phyloP scores from a whole-genome alignment of 345 rosid genomes.

The Eucalyptus pumila region DNA sequence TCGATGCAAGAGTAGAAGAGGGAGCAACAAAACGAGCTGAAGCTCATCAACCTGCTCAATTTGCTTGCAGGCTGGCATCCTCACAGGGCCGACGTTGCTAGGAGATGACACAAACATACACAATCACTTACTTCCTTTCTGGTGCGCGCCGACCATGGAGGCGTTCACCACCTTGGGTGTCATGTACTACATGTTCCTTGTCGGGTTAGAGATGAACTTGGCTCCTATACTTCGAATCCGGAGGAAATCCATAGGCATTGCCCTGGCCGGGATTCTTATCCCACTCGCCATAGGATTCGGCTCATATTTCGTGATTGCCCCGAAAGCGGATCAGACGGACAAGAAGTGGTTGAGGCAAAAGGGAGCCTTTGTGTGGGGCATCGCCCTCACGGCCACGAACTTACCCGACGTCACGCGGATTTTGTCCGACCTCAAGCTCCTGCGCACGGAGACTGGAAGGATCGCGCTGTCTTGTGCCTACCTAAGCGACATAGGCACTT shows the following conservation, averaged over 20 bases:
- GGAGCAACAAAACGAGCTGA: background rate
- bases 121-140: constrained; percentile 1
- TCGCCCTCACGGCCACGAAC: constrained; percentile 45
- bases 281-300: constrained; percentile 17
- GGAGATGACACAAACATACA: background rate
- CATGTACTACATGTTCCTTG: constrained; percentile 38
- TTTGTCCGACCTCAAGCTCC: constrained; percentile 57
- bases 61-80: constrained; percentile 32
- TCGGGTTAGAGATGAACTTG: constrained; percentile 54
- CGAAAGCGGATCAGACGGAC: background rate
- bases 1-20: background rate
- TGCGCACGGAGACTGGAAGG: constrained; percentile 43
- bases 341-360: constrained; percentile 1
- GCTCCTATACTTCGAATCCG: constrained; percentile 14
- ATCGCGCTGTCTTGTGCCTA: constrained; percentile 36
- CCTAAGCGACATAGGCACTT: constrained; percentile 29
- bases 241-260: constrained; percentile 8
- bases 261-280: constrained; percentile 16
- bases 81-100: constrained; percentile 23
- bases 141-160: constrained; percentile 19
- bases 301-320: constrained; percentile 6
- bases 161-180: constrained; percentile 36
- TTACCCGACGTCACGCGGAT: constrained; percentile 41
- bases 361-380: constrained; percentile 25
- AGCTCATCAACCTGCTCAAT: background rate